Base-by-base conservation (phyloP, 2,329 filamentous ascomycete species). In the Xylaria arbuscula region DNA sequence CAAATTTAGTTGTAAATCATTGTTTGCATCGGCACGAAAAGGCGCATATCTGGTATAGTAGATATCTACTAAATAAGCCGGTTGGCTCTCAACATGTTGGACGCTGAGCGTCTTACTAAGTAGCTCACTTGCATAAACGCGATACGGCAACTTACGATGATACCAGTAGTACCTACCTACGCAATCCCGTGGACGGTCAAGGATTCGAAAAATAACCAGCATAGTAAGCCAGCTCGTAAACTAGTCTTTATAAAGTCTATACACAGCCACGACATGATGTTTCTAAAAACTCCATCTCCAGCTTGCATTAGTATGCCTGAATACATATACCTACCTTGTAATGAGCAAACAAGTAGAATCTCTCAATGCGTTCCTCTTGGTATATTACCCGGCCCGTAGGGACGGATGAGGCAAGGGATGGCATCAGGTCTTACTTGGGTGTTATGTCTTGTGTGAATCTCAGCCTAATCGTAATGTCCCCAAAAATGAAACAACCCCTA, bases 241-340 rank as follows among this genome's bases (percentile, higher is more conserved):
- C 38, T 42, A 40, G 54, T 28, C 22, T 19, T 56, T 28, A 34
- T n/a, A 10, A 40, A 13, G 4, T 45, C 24, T 58, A 28, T 28
- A 64, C 55, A 24, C 45, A 59, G 62, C 62, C 62, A 58, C 54
- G 38, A 42, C 36, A 57, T 15, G 32, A n/a, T 55, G 6, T 17
- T 22, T 34, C 32, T 24, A 10, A 17, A 15, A 17, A 17, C 34
- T 24, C 36, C 17, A 13, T 17, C 6, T 53, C 7, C 2, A 36
- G 28, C 17, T 54, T 34, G 32, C 17, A 19, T 36, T 9, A 36
- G 28, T 22, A 48, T 28, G 28, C 28, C 28, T 3, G 28, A 28
- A 28, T 28, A 5, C 28, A 28, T 28, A 28, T 28, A 28, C 28
- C 28, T 28, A 28, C 28, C 3, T 28, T 28, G 28, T 28, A n/a